These are phyloP conservation scores for Saturnispora bothae DNA, from an alignment of 805 yeast species.

Conservation along the genomic window DNA sequence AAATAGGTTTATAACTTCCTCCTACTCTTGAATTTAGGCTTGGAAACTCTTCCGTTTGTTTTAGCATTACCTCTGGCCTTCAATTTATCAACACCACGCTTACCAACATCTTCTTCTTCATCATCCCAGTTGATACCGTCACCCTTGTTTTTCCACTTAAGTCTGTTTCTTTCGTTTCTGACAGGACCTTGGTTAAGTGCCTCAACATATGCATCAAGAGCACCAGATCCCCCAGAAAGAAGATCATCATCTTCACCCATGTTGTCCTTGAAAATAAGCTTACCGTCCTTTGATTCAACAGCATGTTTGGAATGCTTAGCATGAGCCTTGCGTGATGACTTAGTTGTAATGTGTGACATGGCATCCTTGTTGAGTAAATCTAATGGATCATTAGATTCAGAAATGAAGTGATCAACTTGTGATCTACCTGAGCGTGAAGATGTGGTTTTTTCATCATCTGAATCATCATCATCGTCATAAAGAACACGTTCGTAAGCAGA, in stretches of 20 bases:
- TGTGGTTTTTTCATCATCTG: constrained; percentile 34
- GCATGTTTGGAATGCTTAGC: constrained; percentile 34
- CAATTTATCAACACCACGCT: constrained; percentile 7
- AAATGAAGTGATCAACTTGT: constrained; percentile 51
- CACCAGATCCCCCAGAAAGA: constrained; percentile 35
- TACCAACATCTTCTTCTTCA: constrained; percentile 16
- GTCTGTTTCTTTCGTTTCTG: constrained; percentile 84
- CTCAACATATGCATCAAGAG: constrained; percentile 86
- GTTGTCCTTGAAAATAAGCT: constrained; percentile 42
- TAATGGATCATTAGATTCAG: constrained; percentile 72
- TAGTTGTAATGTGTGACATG: constrained; percentile 75
- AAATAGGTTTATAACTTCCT: constrained; percentile 47
- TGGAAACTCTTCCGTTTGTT: constrained; percentile 22
- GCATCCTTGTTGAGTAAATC: constrained; percentile 82
- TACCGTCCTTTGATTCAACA: constrained; percentile 54
- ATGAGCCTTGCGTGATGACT: constrained; percentile 32
- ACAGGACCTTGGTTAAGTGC: constrained; percentile 91
- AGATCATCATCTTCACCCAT: constrained; percentile 35
- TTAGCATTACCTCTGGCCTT: too few species aligned
- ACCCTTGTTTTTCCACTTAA: constrained; percentile 53
- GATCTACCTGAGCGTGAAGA: constrained; percentile 8
- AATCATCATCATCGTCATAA: constrained; percentile 63
- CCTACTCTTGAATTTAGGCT: constrained; percentile 45
- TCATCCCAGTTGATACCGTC: constrained; percentile 43
- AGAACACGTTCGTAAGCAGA: constrained; percentile 91